These are phyloP conservation scores for Pichia sporocuriosa DNA, from an alignment of 805 yeast genomes.

Conservation along the genomic window DNA sequence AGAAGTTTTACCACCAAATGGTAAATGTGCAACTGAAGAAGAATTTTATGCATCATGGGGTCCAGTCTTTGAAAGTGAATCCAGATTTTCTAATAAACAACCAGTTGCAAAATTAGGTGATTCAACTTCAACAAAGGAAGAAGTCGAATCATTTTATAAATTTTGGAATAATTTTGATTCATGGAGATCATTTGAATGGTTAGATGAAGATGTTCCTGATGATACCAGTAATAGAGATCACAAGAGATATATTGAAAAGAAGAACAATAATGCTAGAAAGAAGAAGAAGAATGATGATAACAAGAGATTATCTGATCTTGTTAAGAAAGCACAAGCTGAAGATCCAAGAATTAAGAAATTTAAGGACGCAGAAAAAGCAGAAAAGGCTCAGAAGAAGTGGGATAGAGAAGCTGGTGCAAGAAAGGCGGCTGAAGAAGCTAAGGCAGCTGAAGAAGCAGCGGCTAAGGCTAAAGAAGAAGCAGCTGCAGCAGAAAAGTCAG, in stretches of 20 bases:
- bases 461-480: constrained; percentile 73
- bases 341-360: constrained; percentile 93
- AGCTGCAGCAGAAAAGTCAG: constrained; percentile 59
- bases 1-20: constrained; percentile 73
- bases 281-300: constrained; percentile 97
- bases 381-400: constrained; percentile 93
- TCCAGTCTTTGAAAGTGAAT: constrained; percentile 84
- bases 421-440: constrained; percentile 90
- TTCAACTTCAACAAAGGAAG: constrained; percentile 59
- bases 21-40: constrained; percentile 23
- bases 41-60: constrained; percentile 92
- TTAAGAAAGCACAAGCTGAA: constrained; percentile 80
- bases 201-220: constrained; percentile 99
- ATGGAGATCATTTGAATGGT: constrained; percentile 96
- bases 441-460: constrained; percentile 80
- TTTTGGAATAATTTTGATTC: constrained; percentile 95
- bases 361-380: constrained; percentile 92
- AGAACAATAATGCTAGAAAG: constrained; percentile 93
- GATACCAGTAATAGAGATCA: constrained; percentile 98
- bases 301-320: constrained; percentile 77
- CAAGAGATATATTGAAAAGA: constrained; percentile 96
- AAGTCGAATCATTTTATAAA: constrained; percentile 80
- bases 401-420: constrained; percentile 97
- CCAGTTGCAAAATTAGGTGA: constrained; percentile 84
- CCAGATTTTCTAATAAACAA: constrained; percentile 84